A percentile compares a stretch with the other conserved stretches of the same genome.
Conservation (phyloP, 169 alveolate genomes). For the Fabrea salina region DNA sequence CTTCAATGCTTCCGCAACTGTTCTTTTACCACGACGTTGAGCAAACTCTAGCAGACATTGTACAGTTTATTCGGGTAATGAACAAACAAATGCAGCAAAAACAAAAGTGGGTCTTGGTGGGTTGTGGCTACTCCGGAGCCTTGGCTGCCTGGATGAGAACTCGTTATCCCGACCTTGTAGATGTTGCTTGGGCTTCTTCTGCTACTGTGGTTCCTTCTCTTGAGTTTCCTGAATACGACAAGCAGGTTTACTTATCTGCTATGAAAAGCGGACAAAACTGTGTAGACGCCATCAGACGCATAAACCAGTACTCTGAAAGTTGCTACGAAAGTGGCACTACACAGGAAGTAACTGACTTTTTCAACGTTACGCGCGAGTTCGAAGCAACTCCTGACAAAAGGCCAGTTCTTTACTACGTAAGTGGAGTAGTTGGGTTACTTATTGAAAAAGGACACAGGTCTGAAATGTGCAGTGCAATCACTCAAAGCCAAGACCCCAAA, state of each 20-base stretch:
- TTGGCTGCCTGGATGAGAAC: slow-evolving; percentile 70
- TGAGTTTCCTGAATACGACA: not conserved
- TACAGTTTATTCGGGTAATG: not conserved
- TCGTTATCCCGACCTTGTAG: slow-evolving; percentile 54
- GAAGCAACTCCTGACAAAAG: not conserved
- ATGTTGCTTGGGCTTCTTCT: slow-evolving; percentile 61
- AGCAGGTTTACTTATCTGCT: not conserved
- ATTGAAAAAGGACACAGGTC: not conserved
- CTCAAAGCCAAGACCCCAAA: not conserved
- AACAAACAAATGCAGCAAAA: not conserved
- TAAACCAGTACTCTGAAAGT: not conserved
- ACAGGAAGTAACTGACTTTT: not conserved
- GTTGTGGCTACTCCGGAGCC: slow-evolving; percentile 73
- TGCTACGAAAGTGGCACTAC: not conserved
- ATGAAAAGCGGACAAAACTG: not conserved
- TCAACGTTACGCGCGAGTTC: not conserved
- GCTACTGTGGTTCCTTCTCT: slow-evolving; percentile 57
- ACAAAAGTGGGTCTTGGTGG: slow-evolving; percentile 45
- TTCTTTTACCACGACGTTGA: not conserved
- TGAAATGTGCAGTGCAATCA: not conserved
- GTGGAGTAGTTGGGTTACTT: not conserved
- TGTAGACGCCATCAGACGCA: not conserved
- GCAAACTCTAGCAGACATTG: not conserved
- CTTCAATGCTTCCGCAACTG: not conserved
- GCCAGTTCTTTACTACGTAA: not conserved